Base-by-base conservation (phyloP, 305 asterid species). In the Fraxinus nigra region DNA sequence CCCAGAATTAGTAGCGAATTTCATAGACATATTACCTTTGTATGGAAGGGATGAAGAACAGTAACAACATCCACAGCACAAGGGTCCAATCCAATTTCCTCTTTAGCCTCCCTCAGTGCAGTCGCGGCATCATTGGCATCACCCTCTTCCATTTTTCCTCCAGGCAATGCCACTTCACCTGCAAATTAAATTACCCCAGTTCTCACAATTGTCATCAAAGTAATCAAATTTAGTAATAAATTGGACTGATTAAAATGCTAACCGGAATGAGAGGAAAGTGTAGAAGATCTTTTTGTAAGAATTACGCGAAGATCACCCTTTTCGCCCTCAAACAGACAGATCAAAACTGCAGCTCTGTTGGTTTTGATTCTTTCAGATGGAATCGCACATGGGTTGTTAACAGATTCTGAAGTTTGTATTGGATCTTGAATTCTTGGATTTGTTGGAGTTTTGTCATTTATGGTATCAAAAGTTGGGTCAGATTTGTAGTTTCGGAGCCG, bases 81-180 rank as follows among this genome's bases (percentile, higher is more conserved):
- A 82, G 94, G 95, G n/a, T 94, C 97, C 89, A 94, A 86, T 26
- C 97, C 97, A 46, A 93, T 93, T 86, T 94, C 98, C 87, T 92
- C 97, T 32, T 89, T 92, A 16, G 98, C 97, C 88, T 93, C 98
- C 77, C 97, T 91, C 78, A 92, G 37, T 14, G 97, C 98, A 73
- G 97, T 93, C 51, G 86, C 92, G 10, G 82, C 83, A 75, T 91
- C 87, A 78, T 79, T 83, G 69, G 80, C 88, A 85, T 92, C 98
- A 1, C 86, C 89, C 37, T 88, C 97, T 73, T 95, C 96, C 79
- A 90, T 88, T 85, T 87, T 92, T 56, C 98, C 98, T 61, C 98
- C 98, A 0, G 98, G 98, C 87, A 95, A 89, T 40, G 96, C 87
- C 82, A 95, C 98, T 87, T 92, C 98, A 24, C 98, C 97, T 94